Conservation (phyloP, 441 rosid genomes). For the Bocquillonia castaneifolia region DNA sequence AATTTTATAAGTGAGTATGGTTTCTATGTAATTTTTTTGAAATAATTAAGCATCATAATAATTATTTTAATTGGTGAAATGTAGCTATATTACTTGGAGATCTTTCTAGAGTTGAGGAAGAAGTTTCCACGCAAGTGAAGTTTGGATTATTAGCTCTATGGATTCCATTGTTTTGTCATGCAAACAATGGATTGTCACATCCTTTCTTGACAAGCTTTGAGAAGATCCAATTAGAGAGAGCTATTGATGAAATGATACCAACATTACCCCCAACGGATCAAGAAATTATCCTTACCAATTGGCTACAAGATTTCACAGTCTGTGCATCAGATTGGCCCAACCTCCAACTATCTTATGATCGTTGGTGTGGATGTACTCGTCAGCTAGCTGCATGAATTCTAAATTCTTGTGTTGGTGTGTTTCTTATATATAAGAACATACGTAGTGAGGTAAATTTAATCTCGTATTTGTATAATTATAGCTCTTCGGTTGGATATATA, state of each 20-base stretch:
- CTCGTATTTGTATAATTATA: too few relatives aligned
- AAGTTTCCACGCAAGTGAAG: slow-evolving; percentile 47
- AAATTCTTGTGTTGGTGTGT: too few relatives aligned
- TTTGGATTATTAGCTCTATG: slow-evolving; percentile 56
- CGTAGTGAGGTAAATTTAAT: too few relatives aligned
- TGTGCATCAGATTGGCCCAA: slow-evolving; percentile 76
- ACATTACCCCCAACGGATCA: slow-evolving; percentile 51
- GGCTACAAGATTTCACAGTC: slow-evolving; percentile 63
- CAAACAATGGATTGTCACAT: slow-evolving; percentile 50
- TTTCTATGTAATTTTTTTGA: too few relatives aligned
- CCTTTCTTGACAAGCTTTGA: slow-evolving; percentile 52
- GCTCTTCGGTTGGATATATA: too few relatives aligned
- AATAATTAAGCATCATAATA: too few relatives aligned
- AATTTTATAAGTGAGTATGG: too few relatives aligned
- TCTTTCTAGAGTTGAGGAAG: slow-evolving; percentile 29
- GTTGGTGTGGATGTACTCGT: slow-evolving; percentile 69
- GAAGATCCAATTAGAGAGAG: slow-evolving; percentile 57
- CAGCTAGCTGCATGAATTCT: slow-evolving; percentile 24
- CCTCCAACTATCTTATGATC: slow-evolving; percentile 55
- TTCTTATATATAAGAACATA: too few relatives aligned
- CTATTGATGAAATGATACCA: slow-evolving; percentile 56
- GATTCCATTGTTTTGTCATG: slow-evolving; percentile 63
- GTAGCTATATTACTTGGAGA: slow-evolving; percentile 56
- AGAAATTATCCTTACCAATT: slow-evolving; percentile 64
- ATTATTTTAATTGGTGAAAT: too few relatives aligned